phyloP scores from a whole-genome alignment of 2,329 filamentous ascomycete species.

The Ophiocordyceps camponoti-floridani region DNA sequence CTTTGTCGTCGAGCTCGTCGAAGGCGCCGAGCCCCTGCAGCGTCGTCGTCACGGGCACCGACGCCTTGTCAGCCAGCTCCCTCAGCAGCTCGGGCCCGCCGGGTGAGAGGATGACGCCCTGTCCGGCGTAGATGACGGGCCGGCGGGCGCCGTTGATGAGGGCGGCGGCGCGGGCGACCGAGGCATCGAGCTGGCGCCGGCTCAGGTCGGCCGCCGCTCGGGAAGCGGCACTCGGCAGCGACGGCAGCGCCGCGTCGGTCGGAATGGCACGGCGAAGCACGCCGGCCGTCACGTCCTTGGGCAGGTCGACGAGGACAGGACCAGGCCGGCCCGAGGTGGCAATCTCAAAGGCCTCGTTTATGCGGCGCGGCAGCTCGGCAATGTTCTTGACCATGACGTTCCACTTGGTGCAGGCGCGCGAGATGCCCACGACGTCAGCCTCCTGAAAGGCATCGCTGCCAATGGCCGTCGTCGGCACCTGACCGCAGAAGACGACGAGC shows the following conservation, averaged over 20 bases:
- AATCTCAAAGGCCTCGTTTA: conserved; percentile 97
- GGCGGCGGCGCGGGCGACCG: conserved; percentile 59
- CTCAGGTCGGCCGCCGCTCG: conserved; percentile 59
- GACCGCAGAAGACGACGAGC: conserved; percentile 87
- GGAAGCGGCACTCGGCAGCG: conserved; percentile 72
- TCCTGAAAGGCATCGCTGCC: conserved; percentile 96
- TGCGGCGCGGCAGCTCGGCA: conserved; percentile 78
- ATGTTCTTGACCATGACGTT: conserved; percentile 97
- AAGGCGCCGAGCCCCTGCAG: conserved; percentile 84
- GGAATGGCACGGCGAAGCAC: conserved; percentile 74
- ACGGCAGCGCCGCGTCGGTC: conserved; percentile 51
- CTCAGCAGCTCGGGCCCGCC: conserved; percentile 66
- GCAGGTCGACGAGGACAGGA: conserved; percentile 86
- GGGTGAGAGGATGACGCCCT: conserved; percentile 66
- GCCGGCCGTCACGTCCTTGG: conserved; percentile 87
- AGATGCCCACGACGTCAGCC: conserved; percentile 86
- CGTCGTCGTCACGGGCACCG: conserved; percentile 89
- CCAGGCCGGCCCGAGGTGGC: conserved; percentile 86
- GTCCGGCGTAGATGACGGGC: conserved; percentile 86
- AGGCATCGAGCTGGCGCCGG: conserved; percentile 52
- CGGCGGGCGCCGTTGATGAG: conserved; percentile 83
- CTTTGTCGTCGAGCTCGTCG: conserved; percentile 85
- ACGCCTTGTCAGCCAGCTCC: conserved; percentile 75
- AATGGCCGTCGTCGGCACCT: conserved; percentile 79
- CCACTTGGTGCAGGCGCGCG: conserved; percentile 93